These are phyloP conservation scores for Chamaenerion angustifolium DNA, from an alignment of 345 rosid genomes.

Conservation along the genomic window DNA sequence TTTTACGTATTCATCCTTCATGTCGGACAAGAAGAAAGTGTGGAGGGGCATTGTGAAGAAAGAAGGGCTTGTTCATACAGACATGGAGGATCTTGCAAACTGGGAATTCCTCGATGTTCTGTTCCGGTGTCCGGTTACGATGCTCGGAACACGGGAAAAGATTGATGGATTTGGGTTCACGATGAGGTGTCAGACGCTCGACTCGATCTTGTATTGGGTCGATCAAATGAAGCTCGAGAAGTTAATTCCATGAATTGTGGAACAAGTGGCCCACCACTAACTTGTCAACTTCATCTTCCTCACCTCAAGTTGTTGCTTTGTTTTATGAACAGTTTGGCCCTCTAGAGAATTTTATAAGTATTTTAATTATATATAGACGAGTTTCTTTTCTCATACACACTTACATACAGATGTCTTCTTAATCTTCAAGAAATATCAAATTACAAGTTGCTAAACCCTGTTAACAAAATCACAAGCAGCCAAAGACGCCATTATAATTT, in stretches of 20 bases:
- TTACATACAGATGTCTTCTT: no score
- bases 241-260: slow-evolving; percentile 25
- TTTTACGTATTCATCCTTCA: slow-evolving; percentile 29
- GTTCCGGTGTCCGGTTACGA: slow-evolving; percentile 56
- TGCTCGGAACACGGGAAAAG: slow-evolving; percentile 63
- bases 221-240: slow-evolving; percentile 61
- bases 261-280: neutral
- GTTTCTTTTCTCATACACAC: neutral
- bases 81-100: slow-evolving; percentile 64
- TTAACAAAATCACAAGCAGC: slow-evolving; percentile 6
- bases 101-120: slow-evolving; percentile 65
- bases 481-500: neutral
- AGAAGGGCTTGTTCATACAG: slow-evolving; percentile 34
- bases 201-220: slow-evolving; percentile 62
- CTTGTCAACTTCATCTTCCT: no score
- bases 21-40: slow-evolving; percentile 33
- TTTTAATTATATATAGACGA: no score
- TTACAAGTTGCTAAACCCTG: slow-evolving; percentile 2
- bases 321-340: no score
- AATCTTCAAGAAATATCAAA: no score
- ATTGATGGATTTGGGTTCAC: slow-evolving; percentile 51
- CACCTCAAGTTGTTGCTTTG: no score
- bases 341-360: no score
- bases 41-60: slow-evolving; percentile 57
- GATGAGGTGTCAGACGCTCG: slow-evolving; percentile 37